Evolutionary conservation across 306 rosid genomes (phyloP), one percentile per base, ranked within the genome.

Genomic region (Begonia fuchsioides): DNA sequence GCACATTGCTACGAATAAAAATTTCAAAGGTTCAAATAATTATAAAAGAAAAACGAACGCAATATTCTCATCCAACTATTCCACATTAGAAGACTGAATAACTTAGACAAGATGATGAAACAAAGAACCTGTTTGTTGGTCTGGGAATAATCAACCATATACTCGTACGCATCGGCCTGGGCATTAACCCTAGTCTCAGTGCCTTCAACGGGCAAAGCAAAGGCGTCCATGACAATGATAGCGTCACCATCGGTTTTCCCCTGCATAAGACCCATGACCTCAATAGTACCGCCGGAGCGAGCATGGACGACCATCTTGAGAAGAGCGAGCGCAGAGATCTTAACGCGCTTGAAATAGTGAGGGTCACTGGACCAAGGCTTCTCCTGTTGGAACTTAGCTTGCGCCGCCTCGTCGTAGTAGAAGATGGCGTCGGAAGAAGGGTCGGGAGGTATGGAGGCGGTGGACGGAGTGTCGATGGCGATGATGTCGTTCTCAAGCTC

Each of bases 291-390:
- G 1, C 96, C 98, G 19, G 96, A 85, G 70, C 96, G 98, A 3
- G 98, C 94, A 39, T 92, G 98, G 13, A 85, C 96, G 1, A 92
- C 98, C 98, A 92, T 92, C 82, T 92, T 92, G 35, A 92, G 85
- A 12, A 92, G 80, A 0, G 98, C 96, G 49, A 92, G 88, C 18
- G 98, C 98, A 16, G 96, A 92, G 80, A 92, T 82, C 81, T 76
- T 92, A 13, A 85, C 98, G 44, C 88, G 96, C 80, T 85, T 92
- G 86, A 92, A 92, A 67, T 52, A 85, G 79, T 82, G 93, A 5
- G 96, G 96, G 44, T 92, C 88, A 59, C 69, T 77, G 8, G 58
- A 47, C 98, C 98, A 92, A 1, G 94, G 96, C 67, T 77, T 85
- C 52, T 92, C 88, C 50, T 79, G 82, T 71, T 69, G 98, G 71